Evolutionary conservation across 1,284 basidiomycete genomes (phyloP), one percentile per base, ranked within the genome.

Genomic region (Salmacisia buchloeana): DNA sequence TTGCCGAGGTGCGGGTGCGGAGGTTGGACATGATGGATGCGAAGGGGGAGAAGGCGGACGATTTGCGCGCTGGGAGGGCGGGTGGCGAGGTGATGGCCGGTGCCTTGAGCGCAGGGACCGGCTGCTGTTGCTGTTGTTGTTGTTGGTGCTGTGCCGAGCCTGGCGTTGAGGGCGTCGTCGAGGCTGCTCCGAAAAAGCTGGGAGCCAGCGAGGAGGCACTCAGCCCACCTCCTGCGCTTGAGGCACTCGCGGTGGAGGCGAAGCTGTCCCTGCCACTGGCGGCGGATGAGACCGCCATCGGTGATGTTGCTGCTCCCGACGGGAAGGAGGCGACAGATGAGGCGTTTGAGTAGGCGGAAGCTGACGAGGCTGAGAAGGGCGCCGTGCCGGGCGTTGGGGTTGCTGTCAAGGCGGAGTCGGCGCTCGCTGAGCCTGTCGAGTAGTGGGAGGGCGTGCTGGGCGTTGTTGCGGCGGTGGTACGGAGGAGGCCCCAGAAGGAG

Each of bases 11-110:
- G 27, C 49, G 49, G 27, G 49, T 54, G 1, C 49, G 49, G 10
- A 54, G 49, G 31, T 54, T 54, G 49, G 49, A 54, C 49, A 54
- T 54, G 25, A 54, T 54, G 13, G 49, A 29, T 18, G 49, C 49
- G 34, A 54, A 54, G 27, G 49, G 49, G 15, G 49, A 54, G 49
- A 54, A 54, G 7, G 49, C 49, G 7, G 49, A 33, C 9, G 49
- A 15, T 33, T 54, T 54, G 49, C 49, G 49, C 15, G 49, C 31
- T 7, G 18, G 41, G 7, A 21, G 41, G 6, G 18, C 41, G 18
- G 41, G 41, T n/a, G 41, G 18, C 18, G 15, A n/a, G 41, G 18
- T 15, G 6, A n/a, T 43, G 41, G 6, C 23, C 10, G 41, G 10
- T 43, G 12, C 7, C 41, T n/a, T n/a, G n/a, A n/a, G n/a, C n/a